phyloP scores from a whole-genome alignment of 352 stramenopile species.

The Plasmopara muralis region DNA sequence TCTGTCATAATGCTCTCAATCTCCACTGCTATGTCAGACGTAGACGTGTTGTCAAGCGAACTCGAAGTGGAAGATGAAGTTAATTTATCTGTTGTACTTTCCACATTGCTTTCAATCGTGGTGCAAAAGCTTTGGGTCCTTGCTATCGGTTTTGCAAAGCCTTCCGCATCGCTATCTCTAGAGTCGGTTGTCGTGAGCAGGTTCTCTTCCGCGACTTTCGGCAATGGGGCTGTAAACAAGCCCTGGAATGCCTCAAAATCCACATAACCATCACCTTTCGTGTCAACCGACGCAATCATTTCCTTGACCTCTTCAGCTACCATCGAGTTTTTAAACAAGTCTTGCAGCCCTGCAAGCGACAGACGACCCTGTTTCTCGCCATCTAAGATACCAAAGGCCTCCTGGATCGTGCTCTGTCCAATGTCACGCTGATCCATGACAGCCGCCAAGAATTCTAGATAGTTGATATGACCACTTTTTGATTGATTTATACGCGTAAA shows the following conservation, averaged over 20 bases:
- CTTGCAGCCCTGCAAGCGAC: slow-evolving; percentile 83
- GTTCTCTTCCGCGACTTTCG: slow-evolving; percentile 35
- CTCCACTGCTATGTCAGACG: slow-evolving; percentile 6
- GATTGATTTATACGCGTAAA: slow-evolving; percentile 77
- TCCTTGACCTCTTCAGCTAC: slow-evolving; percentile 81
- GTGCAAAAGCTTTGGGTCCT: slow-evolving; percentile 18
- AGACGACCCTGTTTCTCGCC: slow-evolving; percentile 87
- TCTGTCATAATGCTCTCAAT: slow-evolving; percentile 11
- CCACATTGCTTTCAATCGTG: slow-evolving; percentile 14
- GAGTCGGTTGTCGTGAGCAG: slow-evolving; percentile 9
- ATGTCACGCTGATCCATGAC: slow-evolving; percentile 88
- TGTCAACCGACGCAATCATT: slow-evolving; percentile 86
- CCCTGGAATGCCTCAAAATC: slow-evolving; percentile 88
- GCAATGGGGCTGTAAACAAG: slow-evolving; percentile 42
- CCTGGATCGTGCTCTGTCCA: slow-evolving; percentile 87
- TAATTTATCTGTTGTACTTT: slow-evolving; percentile 15
- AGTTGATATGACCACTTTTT: slow-evolving; percentile 86
- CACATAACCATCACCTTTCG: slow-evolving; percentile 72
- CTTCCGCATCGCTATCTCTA: slow-evolving; percentile 11
- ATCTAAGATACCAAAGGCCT: slow-evolving; percentile 87
- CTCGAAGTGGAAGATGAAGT: slow-evolving; percentile 13
- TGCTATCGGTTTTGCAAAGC: slow-evolving; percentile 19
- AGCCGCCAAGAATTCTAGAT: slow-evolving; percentile 94
- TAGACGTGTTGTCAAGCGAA: slow-evolving; percentile 8
- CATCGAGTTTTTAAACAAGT: slow-evolving; percentile 87